Evolutionary conservation across 345 rosid genomes (phyloP).

Genomic region (Viola odorata): DNA sequence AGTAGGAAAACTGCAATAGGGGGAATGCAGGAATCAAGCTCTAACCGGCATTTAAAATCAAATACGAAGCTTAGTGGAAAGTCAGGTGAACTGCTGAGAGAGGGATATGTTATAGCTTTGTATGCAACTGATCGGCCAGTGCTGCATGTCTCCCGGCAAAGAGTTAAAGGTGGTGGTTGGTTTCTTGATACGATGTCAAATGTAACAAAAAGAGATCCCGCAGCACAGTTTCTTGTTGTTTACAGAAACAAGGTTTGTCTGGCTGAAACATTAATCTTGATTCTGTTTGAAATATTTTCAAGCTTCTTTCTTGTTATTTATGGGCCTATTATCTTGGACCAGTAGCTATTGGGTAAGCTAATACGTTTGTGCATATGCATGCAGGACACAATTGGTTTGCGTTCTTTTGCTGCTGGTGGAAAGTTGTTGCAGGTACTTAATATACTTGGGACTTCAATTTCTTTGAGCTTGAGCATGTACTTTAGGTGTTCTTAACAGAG

Average conservation of each 20-base stretch:
- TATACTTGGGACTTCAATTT: too few relatives aligned
- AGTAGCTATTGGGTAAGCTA: constrained; percentile 2
- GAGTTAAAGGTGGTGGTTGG: constrained; percentile 98
- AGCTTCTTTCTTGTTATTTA: background rate
- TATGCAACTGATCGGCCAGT: constrained; percentile 66
- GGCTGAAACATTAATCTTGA: constrained; percentile 1
- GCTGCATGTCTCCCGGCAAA: constrained; percentile 85
- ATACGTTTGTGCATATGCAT: constrained; percentile 9
- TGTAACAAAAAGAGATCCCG: constrained; percentile 95
- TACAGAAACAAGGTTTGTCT: constrained; percentile 74
- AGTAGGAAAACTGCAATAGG: constrained; percentile 80
- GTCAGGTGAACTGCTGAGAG: constrained; percentile 63
- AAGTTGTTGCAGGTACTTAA: constrained; percentile 83
- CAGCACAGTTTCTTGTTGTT: constrained; percentile 90
- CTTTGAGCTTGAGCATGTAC: too few relatives aligned
- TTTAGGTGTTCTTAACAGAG: too few relatives aligned
- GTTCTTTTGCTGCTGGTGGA: constrained; percentile 99
- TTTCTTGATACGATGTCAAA: constrained; percentile 79
- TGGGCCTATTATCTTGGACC: background rate
- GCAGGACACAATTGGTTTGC: constrained; percentile 93
- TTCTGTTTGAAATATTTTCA: constrained; percentile 8
- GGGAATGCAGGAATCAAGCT: constrained; percentile 44
- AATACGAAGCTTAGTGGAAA: constrained; percentile 49
- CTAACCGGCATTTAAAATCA: constrained; percentile 44
- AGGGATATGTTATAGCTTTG: constrained; percentile 83